These are phyloP conservation scores for Mycena alexandri DNA, from an alignment of 768 basidiomycete genomes.

Conservation along the genomic window DNA sequence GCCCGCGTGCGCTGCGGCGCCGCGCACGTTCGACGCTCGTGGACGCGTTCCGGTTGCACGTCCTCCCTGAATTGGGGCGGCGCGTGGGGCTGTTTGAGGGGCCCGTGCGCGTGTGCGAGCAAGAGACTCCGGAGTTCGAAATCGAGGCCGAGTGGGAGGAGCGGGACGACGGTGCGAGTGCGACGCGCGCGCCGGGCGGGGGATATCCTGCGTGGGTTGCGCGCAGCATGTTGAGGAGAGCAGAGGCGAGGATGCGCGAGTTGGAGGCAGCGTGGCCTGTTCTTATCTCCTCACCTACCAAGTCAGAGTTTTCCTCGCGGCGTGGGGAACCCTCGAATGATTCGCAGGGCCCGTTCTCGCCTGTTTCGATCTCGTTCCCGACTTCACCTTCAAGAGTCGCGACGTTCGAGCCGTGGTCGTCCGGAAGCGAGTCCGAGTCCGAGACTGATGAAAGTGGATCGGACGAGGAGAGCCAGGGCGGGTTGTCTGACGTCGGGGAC, in stretches of 20 bases:
- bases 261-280: constrained; percentile 40
- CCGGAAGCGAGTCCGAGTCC: constrained; percentile 22
- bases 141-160: constrained; percentile 19
- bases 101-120: too few species aligned
- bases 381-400: constrained; percentile 21
- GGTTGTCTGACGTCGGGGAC: neutral
- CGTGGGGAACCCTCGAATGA: neutral
- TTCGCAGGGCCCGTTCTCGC: constrained; percentile 17
- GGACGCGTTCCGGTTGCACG: constrained; percentile 73
- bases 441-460: constrained; percentile 8
- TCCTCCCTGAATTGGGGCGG: constrained; percentile 64
- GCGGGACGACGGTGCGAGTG: neutral
- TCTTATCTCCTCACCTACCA: neutral
- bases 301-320: neutral
- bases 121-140: constrained; percentile 6
- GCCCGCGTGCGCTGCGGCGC: constrained; percentile 62
- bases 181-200: constrained; percentile 37
- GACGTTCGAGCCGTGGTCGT: constrained; percentile 39
- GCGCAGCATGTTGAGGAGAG: constrained; percentile 64
- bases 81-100: constrained; percentile 42
- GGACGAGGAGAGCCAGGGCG: neutral
- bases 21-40: constrained; percentile 77
- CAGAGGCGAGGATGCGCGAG: constrained; percentile 57
- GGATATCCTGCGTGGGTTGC: constrained; percentile 70
- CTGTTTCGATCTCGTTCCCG: constrained; percentile 23